Evolutionary conservation across 345 rosid genomes (phyloP), one percentile per base, ranked within the genome.

Genomic region (Turnera subulata): DNA sequence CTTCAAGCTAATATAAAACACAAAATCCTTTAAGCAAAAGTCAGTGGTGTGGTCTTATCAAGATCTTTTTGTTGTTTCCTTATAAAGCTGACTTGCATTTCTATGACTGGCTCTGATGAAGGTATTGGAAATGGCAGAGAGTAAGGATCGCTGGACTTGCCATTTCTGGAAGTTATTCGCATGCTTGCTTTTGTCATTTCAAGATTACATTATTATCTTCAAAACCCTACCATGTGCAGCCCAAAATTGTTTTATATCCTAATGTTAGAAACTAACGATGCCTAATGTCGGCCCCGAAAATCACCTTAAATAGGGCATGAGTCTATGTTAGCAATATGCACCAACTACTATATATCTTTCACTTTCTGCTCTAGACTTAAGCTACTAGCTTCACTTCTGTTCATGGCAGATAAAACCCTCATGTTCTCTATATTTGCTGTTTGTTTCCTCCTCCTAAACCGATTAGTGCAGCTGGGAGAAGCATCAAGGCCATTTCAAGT

Each of bases 41-140:
- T n/a, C n/a, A n/a, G n/a, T 29, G 35, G 75, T 74, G 79, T 62
- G 62, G 79, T 78, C 79, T 43, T 58, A 55, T 78, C 77, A 64
- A 48, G 29, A 58, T 51, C 52, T 42, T 58, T 62, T 49, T 50
- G 65, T 58, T 37, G 45, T 67, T 47, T 61, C 59, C 54, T 67
- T 58, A 40, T 56, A 46, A 47, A 17, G 46, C 62, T 1, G 32
- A 45, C 25, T 22, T 52, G 48, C 55, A 49, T 51, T 37, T 51
- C 48, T 55, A 60, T 48, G 61, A 49, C 64, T 53, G 73, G 71
- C 58, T 57, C 46, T 32, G 58, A 56, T 52, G 49, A 55, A 61
- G 58, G 23, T 45, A 19, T 33, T 18, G 51, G 63, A 44, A 54
- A 50, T 38, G 35, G 56, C 62, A 46, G 21, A 46, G 15, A 49